These are phyloP conservation scores for Dryadomyces sulphureus DNA, from an alignment of 2,329 filamentous ascomycete species.

Conservation along the genomic window DNA sequence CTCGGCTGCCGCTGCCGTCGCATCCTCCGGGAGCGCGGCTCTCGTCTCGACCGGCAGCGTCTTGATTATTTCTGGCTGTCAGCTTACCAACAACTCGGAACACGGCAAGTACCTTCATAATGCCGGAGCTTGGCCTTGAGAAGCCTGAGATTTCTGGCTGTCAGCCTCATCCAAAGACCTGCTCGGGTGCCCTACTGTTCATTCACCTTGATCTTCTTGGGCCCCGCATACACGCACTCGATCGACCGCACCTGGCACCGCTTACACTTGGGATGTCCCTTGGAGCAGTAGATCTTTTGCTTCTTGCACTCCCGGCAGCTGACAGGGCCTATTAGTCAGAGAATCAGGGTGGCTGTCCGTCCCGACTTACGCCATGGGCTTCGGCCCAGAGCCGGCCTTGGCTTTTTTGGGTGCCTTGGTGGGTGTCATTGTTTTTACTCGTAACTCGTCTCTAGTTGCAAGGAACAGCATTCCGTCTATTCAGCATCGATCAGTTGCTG, in stretches of 20 bases:
- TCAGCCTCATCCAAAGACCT: not conserved
- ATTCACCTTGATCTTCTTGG: conserved; percentile 10
- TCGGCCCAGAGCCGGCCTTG: not conserved
- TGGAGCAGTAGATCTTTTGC: conserved; percentile 11
- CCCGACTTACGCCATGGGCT: conserved; percentile 4
- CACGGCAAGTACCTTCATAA: too few species aligned
- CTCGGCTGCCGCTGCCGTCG: not conserved
- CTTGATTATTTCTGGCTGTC: conserved; percentile 5
- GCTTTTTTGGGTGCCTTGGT: not conserved
- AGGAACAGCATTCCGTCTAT: too few species aligned
- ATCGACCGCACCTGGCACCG: conserved; percentile 6
- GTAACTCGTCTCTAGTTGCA: too few species aligned
- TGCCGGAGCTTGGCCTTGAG: conserved; percentile 8
- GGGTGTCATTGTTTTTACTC: too few species aligned
- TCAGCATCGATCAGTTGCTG: too few species aligned
- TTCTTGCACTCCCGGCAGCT: conserved; percentile 10
- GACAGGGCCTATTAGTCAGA: not conserved
- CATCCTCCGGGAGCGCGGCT: not conserved
- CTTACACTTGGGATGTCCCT: conserved; percentile 8
- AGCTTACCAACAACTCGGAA: too few species aligned
- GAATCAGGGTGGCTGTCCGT: not conserved
- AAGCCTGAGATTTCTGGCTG: conserved; percentile 5
- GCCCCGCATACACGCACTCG: conserved; percentile 8
- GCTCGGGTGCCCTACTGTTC: too few species aligned
- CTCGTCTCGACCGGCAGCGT: conserved; percentile 1